A percentile compares a stretch with the other conserved stretches of the same genome.
These are phyloP conservation scores for Teunomyces aglyptinius DNA, from an alignment of 805 yeast species.

Conservation along the genomic window DNA sequence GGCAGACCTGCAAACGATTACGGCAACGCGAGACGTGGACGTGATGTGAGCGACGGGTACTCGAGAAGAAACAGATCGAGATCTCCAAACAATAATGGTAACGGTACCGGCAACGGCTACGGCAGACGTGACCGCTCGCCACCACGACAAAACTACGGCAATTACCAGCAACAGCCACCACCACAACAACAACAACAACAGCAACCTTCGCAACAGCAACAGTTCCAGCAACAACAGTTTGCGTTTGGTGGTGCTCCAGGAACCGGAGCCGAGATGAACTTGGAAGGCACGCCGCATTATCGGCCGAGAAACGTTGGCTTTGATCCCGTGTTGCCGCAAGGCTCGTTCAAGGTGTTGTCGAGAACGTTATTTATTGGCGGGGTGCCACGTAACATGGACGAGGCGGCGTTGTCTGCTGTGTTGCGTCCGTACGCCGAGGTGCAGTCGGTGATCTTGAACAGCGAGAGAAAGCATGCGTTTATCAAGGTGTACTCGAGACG, in stretches of 20 bases:
- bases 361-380: conserved; percentile 95
- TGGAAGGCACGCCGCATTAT: conserved; percentile 70
- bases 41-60: conserved; percentile 31
- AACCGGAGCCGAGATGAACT: conserved; percentile 54
- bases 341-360: conserved; percentile 76
- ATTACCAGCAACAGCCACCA: conserved; percentile 11
- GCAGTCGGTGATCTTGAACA: conserved; percentile 83
- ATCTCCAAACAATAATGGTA: conserved; percentile 39
- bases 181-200: conserved; percentile 12
- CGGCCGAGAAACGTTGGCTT: conserved; percentile 70
- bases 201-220: conserved; percentile 12
- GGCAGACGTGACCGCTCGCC: conserved; percentile 28
- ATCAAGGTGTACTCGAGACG: conserved; percentile 88
- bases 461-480: conserved; percentile 92
- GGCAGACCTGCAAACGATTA: conserved; percentile 14
- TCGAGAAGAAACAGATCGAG: conserved; percentile 54
- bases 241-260: conserved; percentile 3
- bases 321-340: conserved; percentile 73
- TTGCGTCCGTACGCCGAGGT: conserved; percentile 87
- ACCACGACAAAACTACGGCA: conserved; percentile 15
- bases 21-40: conserved; percentile 29
- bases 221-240: too few relatives aligned
- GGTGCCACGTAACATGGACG: conserved; percentile 80
- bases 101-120: conserved; percentile 10
- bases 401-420: conserved; percentile 62